Percentiles rank a stretch among this genome's conserved stretches.
Conservation (phyloP, 345 rosid genomes). For the Syzygium aqueum region DNA sequence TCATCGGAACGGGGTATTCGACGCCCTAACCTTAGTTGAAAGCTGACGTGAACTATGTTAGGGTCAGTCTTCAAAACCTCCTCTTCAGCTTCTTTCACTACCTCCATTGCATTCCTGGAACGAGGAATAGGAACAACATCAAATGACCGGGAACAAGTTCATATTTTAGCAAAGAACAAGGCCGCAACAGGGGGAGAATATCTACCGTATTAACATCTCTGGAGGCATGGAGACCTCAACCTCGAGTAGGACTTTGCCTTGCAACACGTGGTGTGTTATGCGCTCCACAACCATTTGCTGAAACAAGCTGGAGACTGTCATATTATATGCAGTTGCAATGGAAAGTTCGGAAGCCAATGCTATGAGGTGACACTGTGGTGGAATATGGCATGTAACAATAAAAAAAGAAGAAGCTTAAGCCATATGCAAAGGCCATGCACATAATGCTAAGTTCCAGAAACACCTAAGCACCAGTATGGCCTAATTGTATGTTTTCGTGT, state of each 20-base stretch:
- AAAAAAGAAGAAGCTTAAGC: background rate
- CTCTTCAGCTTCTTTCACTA: constrained; percentile 46
- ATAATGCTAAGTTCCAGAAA: background rate
- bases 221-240: constrained; percentile 37
- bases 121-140: background rate
- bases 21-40: constrained; percentile 46
- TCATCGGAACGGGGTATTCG: background rate
- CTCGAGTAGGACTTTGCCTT: constrained; percentile 50
- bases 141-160: background rate
- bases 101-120: constrained; percentile 51
- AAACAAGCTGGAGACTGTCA: background rate
- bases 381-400: background rate
- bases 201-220: constrained; percentile 18
- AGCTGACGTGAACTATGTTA: constrained; percentile 35
- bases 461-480: background rate
- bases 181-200: background rate
- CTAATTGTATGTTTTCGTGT: background rate
- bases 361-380: background rate
- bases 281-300: constrained; percentile 66
- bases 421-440: background rate
- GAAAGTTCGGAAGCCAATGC: background rate
- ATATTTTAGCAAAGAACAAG: background rate
- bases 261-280: constrained; percentile 54
- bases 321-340: background rate
- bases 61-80: constrained; percentile 38